Conservation (phyloP, 1,284 basidiomycete species). For the Coniferiporia weirii region DNA sequence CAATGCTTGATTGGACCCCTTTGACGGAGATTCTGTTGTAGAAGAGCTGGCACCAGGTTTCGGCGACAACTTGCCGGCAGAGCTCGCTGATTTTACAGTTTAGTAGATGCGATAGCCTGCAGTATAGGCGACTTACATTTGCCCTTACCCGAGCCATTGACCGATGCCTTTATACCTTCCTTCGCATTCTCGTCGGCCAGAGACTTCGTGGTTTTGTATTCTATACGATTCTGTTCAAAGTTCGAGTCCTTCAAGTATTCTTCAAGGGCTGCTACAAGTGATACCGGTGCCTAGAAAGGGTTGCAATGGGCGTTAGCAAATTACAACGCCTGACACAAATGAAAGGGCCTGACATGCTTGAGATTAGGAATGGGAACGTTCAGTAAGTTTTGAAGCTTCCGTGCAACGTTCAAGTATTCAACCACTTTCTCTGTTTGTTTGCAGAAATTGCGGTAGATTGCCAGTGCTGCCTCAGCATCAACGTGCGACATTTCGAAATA, state of each 20-base stretch:
- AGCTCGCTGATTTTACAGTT: conserved; percentile 17
- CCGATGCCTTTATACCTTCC: conserved; percentile 27
- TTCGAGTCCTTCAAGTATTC: conserved; percentile 96
- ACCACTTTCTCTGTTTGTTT: conserved; percentile 92
- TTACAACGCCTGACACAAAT: background rate
- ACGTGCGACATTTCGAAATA: conserved; percentile 98
- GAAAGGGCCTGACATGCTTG: conserved; percentile 66
- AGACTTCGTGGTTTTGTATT: conserved; percentile 87
- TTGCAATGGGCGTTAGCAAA: background rate
- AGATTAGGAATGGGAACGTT: conserved; percentile 93
- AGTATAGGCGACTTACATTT: conserved; percentile 22
- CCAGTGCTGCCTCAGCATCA: conserved; percentile 83
- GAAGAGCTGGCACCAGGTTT: conserved; percentile 24
- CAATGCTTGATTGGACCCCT: conserved; percentile 37
- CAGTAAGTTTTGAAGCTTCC: conserved; percentile 86
- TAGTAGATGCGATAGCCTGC: background rate
- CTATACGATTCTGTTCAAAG: conserved; percentile 90
- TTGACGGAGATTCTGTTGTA: conserved; percentile 15
- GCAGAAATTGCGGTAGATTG: conserved; percentile 93
- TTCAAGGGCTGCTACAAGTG: conserved; percentile 86
- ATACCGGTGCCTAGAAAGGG: conserved; percentile 76
- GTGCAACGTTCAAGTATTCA: conserved; percentile 90
- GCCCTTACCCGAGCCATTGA: conserved; percentile 10
- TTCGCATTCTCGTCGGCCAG: conserved; percentile 54
- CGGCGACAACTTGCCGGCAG: conserved; percentile 22